phyloP scores from a whole-genome alignment of 768 basidiomycete species.

The Dendrothele bispora region DNA sequence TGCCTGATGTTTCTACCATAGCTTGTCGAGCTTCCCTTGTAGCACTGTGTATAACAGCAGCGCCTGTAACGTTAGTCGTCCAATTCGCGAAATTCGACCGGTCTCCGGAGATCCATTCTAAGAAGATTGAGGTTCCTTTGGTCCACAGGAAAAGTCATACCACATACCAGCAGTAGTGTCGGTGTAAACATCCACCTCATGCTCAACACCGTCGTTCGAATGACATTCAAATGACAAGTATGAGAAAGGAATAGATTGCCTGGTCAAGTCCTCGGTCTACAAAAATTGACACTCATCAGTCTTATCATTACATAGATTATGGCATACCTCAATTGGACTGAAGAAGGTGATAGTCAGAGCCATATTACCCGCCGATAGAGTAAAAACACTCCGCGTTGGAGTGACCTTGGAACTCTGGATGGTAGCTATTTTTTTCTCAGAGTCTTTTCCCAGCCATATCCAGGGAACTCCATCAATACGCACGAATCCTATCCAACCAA shows the following conservation, averaged over 20 bases:
- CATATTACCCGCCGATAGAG: constrained; percentile 49
- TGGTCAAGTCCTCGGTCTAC: constrained; percentile 14
- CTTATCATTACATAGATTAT: neutral
- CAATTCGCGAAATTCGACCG: neutral
- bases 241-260: constrained; percentile 31
- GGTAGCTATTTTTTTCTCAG: neutral
- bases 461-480: constrained; percentile 14
- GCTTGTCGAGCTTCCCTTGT: constrained; percentile 1
- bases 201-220: constrained; percentile 22
- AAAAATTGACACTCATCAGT: neutral
- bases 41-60: constrained; percentile 9
- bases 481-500: constrained; percentile 14
- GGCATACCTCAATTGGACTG: constrained; percentile 28
- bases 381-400: constrained; percentile 32
- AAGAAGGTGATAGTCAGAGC: constrained; percentile 51
- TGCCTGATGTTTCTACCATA: constrained; percentile 9
- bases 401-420: constrained; percentile 11
- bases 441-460: constrained; percentile 7
- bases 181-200: constrained; percentile 27
- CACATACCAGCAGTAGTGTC: constrained; percentile 26
- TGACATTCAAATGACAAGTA: constrained; percentile 22
- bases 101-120: constrained; percentile 12
- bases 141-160: neutral
- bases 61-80: constrained; percentile 7
- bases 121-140: neutral